phyloP scores from a whole-genome alignment of 2,329 filamentous ascomycete genomes.

The Fusarium nygamai region DNA sequence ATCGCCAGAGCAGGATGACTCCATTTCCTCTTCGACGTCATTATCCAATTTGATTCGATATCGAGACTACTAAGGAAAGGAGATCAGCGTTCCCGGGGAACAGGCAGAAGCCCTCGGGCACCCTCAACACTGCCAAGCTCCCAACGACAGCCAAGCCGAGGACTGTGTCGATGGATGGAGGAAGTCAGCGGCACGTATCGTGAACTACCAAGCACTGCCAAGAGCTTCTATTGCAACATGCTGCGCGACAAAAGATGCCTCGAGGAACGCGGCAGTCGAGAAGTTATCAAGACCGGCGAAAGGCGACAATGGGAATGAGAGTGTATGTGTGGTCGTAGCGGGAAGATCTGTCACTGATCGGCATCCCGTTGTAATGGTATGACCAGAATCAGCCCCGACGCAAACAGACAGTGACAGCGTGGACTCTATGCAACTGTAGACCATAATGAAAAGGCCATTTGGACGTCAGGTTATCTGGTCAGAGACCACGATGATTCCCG shows the following conservation, averaged over 20 bases:
- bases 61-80: not conserved
- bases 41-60: not conserved
- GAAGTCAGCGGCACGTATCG: not conserved
- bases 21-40: not conserved
- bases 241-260: not conserved
- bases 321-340: not conserved
- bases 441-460: not conserved
- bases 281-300: not conserved
- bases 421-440: not conserved
- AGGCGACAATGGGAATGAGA: not conserved
- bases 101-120: not conserved
- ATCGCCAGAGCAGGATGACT: not conserved
- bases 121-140: not conserved
- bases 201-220: not conserved
- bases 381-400: not conserved
- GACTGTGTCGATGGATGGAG: not conserved
- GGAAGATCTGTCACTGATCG: not conserved
- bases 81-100: not conserved
- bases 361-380: not conserved
- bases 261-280: not conserved
- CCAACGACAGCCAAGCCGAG: not conserved
- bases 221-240: not conserved
- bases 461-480: not conserved
- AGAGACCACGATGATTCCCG: not conserved
- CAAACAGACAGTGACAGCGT: not conserved